These are phyloP conservation scores for Backusella tarrabulga DNA, from an alignment of 192 early-diverging fungal species.

Conservation along the genomic window DNA sequence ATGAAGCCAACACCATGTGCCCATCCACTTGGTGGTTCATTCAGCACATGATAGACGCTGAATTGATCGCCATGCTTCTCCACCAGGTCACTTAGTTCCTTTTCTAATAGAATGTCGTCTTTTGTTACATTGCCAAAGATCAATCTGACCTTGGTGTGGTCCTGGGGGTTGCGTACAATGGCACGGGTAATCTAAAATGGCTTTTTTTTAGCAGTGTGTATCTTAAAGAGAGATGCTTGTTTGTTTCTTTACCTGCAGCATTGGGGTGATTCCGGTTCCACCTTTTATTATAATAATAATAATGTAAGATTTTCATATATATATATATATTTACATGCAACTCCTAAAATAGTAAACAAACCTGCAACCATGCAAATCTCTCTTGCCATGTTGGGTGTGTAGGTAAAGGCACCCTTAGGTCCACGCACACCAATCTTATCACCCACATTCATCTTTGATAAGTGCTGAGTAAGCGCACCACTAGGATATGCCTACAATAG, in stretches of 20 bases:
- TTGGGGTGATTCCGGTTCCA: constrained; percentile 74
- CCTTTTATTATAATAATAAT: constrained; percentile 32
- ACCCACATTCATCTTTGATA: constrained; percentile 57
- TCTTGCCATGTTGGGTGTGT: constrained; percentile 60
- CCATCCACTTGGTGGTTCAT: constrained; percentile 65
- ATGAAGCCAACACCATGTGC: constrained; percentile 73
- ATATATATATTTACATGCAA: not conserved
- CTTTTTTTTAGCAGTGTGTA: not conserved
- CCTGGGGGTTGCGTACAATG: constrained; percentile 57
- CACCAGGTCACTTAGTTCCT: constrained; percentile 57
- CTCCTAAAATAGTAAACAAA: not conserved
- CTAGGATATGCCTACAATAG: constrained; percentile 46
- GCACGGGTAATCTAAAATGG: constrained; percentile 51
- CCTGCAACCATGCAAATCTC: constrained; percentile 70
- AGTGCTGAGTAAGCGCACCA: constrained; percentile 50
- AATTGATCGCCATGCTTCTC: constrained; percentile 59
- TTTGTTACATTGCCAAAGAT: constrained; percentile 71
- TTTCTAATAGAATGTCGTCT: constrained; percentile 64
- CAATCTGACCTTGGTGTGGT: constrained; percentile 65
- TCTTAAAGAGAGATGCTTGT: too few relatives aligned
- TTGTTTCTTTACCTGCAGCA: constrained; percentile 34
- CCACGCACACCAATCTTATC: constrained; percentile 71
- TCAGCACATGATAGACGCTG: constrained; percentile 65
- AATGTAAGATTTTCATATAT: not conserved
- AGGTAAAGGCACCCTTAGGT: constrained; percentile 61